Conservation (phyloP, 2,329 filamentous ascomycete species). For the Hypoxylon sp. region DNA sequence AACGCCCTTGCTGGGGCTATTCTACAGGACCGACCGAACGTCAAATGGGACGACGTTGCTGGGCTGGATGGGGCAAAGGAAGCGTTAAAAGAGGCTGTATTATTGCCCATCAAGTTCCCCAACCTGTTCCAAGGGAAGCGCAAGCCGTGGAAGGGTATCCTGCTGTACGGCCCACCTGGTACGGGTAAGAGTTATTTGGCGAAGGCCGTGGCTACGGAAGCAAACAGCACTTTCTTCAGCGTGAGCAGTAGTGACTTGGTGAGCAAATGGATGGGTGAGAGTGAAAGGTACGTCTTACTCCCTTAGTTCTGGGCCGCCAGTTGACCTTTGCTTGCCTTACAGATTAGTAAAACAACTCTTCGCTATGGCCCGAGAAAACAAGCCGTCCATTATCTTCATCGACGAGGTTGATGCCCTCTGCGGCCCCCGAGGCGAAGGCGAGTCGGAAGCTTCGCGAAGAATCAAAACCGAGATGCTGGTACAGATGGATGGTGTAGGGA, state of each 20-base stretch:
- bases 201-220: conserved; percentile 97
- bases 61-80: conserved; percentile 96
- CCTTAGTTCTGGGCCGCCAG: conserved; percentile 10
- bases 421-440: conserved; percentile 91
- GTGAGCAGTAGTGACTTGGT: conserved; percentile 97
- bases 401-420: conserved; percentile 98
- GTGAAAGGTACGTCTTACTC: conserved; percentile 79
- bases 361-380: conserved; percentile 97
- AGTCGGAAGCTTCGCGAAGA: conserved; percentile 95
- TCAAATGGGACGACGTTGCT: conserved; percentile 98
- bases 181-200: conserved; percentile 98
- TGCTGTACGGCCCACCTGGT: conserved; percentile 95
- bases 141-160: conserved; percentile 97
- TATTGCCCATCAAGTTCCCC: conserved; percentile 98
- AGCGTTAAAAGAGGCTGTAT: conserved; percentile 96
- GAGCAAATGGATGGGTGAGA: conserved; percentile 99
- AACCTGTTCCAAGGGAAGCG: conserved; percentile 96
- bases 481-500: conserved; percentile 99
- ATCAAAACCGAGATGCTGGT: conserved; percentile 99
- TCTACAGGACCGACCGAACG: conserved; percentile 93
- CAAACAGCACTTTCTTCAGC: conserved; percentile 99
- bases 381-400: conserved; percentile 98
- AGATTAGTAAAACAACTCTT: conserved; percentile 97
- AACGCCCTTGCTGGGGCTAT: conserved; percentile 93
- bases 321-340: conserved; percentile 46